Base-by-base conservation (phyloP, 2,329 filamentous ascomycete species). In the Seiridium unicorne region DNA sequence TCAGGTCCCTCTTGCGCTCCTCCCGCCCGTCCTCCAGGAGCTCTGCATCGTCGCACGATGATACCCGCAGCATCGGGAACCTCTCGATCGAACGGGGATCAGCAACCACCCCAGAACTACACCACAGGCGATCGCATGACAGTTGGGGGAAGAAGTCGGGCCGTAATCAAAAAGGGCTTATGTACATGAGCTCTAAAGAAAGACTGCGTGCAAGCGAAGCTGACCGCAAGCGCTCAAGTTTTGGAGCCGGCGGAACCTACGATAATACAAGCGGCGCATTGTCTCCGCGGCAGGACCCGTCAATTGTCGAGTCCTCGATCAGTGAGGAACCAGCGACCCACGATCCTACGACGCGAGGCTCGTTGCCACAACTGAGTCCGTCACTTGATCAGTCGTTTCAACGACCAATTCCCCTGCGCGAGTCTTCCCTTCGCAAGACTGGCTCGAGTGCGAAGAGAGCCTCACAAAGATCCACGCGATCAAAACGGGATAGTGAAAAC, bases 131-230 rank as follows among this genome's bases (percentile, higher is more conserved):
- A 47, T 88, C 86, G 2, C 77, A 81, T 63, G 86, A 89, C 66
- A 88, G 84, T 70, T 89, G 86, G 85, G 82, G 83, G 26, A 84
- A 78, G 70, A 88, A 85, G 69, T 75, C 81, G 46, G 72, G 73
- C 3, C 79, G 85, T 35, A 77, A 76, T 60, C 74, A 83, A 62
- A 85, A 83, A 69, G 84, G 87, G 3, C 74, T 91, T 68, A 87
- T 88, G 83, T 90, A 91, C 68, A 91, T 89, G 87, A 87, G 83
- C 75, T 91, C 89, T 51, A 88, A 84, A 69, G 89, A 92, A 71
- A 81, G 82, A 36, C 75, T 91, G 51, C 81, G 84, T 51, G 85
- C 87, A 56, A 86, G 81, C 64, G 87, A 90, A 63, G 75, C 76
- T 3, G 87, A 90, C 63, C 83, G 83, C 65, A 89, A 84, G 67